Conservation (phyloP, 225 moss, liverwort and hornwort species). For the Marchantia paleacea region DNA sequence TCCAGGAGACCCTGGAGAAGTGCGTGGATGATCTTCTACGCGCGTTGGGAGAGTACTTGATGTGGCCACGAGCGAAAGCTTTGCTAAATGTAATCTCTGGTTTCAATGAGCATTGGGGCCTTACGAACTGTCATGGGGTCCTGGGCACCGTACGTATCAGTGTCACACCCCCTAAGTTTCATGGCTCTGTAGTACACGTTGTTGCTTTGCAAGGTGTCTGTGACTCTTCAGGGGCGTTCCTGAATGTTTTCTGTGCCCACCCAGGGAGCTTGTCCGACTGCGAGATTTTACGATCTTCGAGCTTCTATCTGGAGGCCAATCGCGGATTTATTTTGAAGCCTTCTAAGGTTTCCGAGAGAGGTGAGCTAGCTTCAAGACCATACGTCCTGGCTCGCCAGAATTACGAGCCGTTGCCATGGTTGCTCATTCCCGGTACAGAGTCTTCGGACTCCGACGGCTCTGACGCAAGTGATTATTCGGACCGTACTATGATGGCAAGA, state of each 20-base stretch:
- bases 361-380: neutral
- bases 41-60: neutral
- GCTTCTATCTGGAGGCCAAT: neutral
- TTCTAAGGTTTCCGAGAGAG: no score
- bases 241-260: neutral
- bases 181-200: neutral
- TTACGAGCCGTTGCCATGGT: neutral
- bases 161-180: neutral
- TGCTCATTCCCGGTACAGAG: neutral
- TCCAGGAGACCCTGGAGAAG: neutral
- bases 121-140: slow-evolving; percentile 6
- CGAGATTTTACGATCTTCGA: neutral
- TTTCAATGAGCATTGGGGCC: slow-evolving; percentile 6
- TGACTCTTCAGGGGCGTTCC: slow-evolving; percentile 5
- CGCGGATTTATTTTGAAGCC: neutral
- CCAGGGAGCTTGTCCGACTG: slow-evolving; percentile 1
- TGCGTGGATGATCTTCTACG: neutral
- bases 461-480: neutral
- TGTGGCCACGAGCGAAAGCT: neutral
- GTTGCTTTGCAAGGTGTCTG: slow-evolving; percentile 4
- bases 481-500: neutral
- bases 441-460: neutral
- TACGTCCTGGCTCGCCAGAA: neutral
- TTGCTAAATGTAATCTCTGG: neutral
- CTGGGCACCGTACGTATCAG: neutral